Evolutionary conservation across 192 early-diverging fungal species (phyloP), one percentile per base, ranked within the genome.

Genomic region (Haplosporangium gracile): DNA sequence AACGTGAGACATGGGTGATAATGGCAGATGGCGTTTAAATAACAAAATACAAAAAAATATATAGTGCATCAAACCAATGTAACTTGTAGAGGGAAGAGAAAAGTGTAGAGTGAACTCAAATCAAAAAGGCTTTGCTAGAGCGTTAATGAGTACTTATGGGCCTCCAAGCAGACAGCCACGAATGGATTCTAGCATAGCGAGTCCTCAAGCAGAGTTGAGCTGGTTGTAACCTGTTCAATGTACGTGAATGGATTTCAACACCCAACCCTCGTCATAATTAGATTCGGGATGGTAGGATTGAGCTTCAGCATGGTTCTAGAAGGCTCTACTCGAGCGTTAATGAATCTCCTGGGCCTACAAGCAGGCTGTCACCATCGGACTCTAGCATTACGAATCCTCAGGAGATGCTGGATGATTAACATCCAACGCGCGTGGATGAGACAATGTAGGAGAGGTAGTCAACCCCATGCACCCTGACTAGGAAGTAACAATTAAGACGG

Each of bases 271-370:
- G 10, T 70, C 65, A 81, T 45, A 72, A 72, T 38, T 36, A 47
- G 47, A 60, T 82, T 72, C 74, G 8, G 68, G 73, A 74, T n/a
- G 68, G 74, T 75, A 72, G 80, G 74, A 82, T 75, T 82, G 68
- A 82, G 80, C 53, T 76, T 71, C 74, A 72, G 69, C 80, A 82
- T 76, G 80, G 80, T 76, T 76, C 80, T 76, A 82, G 74, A 82
- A 82, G 80, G 80, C 74, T 82, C 80, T 82, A 74, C 80, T 76
- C 74, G 74, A 76, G 74, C 74, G 69, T 82, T 76, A 34, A 11
- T 22, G 71, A 63, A n/a, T 39, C 72, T 36, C 65, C 78, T 20
- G 45, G 69, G 68, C 16, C 55, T 49, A 55, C 68, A 81, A 76
- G 49, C 80, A 81, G 80, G 73, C 68, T 71, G 20, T 53, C 74